phyloP scores from a whole-genome alignment of 768 basidiomycete species.

The Lactifluus rugatus region DNA sequence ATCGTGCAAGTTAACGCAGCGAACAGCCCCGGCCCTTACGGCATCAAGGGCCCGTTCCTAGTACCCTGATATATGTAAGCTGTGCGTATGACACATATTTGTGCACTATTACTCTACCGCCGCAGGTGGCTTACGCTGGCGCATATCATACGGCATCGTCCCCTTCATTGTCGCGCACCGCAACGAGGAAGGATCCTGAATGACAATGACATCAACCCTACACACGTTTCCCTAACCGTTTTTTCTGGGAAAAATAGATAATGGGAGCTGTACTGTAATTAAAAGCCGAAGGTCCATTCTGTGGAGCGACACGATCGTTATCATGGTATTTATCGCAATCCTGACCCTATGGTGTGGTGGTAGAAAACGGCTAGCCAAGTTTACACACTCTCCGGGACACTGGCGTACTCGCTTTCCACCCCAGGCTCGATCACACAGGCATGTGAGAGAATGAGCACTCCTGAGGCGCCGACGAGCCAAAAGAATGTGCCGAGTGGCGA shows the following conservation, averaged over 20 bases:
- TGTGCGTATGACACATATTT: no score
- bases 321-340: not conserved
- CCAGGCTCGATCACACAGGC: slow-evolving; percentile 89
- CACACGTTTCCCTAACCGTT: not conserved
- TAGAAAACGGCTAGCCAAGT: not conserved
- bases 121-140: not conserved
- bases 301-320: not conserved
- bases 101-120: no score
- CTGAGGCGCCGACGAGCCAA: slow-evolving; percentile 87
- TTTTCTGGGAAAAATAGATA: not conserved
- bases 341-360: not conserved
- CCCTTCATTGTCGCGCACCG: not conserved
- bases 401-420: slow-evolving; percentile 85
- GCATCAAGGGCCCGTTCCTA: no score
- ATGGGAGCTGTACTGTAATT: not conserved
- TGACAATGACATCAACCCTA: not conserved
- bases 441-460: slow-evolving; percentile 76
- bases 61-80: no score
- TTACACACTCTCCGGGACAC: slow-evolving; percentile 56
- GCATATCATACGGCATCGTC: not conserved
- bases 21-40: no score
- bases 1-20: no score
- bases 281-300: not conserved
- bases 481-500: slow-evolving; percentile 79
- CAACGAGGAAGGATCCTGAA: not conserved